Evolutionary conservation across 345 rosid genomes (phyloP).

Genomic region (Boechera retrofracta): DNA sequence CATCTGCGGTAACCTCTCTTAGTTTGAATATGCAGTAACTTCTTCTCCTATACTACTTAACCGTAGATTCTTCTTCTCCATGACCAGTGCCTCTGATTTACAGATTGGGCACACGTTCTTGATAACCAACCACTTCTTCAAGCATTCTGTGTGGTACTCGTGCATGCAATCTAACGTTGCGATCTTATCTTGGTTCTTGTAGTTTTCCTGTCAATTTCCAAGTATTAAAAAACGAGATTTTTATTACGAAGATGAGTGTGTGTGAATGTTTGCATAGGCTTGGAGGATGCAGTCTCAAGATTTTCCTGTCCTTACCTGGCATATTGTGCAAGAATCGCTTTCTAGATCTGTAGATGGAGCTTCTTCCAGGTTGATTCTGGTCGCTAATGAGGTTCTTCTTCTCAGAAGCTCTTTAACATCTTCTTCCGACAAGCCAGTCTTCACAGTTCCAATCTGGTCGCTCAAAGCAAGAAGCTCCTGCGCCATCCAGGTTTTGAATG

Average conservation of each 20-base stretch:
- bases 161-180: conserved; percentile 80
- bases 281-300: conserved; percentile 26
- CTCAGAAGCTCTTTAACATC: conserved; percentile 50
- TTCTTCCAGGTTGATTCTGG: conserved; percentile 66
- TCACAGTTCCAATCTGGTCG: conserved; percentile 80
- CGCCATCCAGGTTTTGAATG: conserved; percentile 22
- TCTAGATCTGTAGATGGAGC: conserved; percentile 58
- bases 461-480: conserved; percentile 92
- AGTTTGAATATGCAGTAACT: conserved; percentile 6
- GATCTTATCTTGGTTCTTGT: conserved; percentile 57
- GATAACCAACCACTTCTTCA: conserved; percentile 83
- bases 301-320: conserved; percentile 64
- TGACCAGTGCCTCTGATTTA: conserved; percentile 76
- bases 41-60: conserved; percentile 36
- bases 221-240: neutral
- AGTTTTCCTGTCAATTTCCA: conserved; percentile 60
- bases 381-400: conserved; percentile 53
- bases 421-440: conserved; percentile 82
- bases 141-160: conserved; percentile 78
- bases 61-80: conserved; percentile 36
- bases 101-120: conserved; percentile 91
- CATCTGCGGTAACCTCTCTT: conserved; percentile 28
- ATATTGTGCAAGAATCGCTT: conserved; percentile 76
- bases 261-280: conserved; percentile 13
- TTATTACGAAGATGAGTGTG: conserved; percentile 1